Percentiles rank a stretch among this genome's conserved stretches.
phyloP scores from a whole-genome alignment of 345 rosid genomes.

The Rubroshorea leprosula region DNA sequence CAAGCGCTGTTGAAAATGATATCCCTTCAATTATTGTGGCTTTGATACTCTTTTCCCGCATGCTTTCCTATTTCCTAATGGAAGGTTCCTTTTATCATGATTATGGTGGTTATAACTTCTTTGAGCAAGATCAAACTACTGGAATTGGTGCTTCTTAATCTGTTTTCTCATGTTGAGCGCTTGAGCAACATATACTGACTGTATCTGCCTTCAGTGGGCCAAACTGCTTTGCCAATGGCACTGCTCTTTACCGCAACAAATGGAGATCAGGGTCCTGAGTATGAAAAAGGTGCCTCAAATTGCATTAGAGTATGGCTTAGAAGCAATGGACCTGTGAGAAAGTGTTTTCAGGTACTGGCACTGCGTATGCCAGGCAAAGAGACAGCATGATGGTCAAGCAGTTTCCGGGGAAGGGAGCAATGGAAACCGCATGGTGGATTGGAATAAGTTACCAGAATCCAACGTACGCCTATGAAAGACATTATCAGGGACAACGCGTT shows the following conservation, averaged over 20 bases:
- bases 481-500: conserved; percentile 11
- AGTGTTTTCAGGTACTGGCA: conserved; percentile 73
- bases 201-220: conserved; percentile 37
- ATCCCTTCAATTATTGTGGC: neutral
- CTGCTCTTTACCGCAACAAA: conserved; percentile 24
- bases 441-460: conserved; percentile 11
- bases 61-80: no score
- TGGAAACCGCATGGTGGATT: conserved; percentile 38
- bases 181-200: conserved; percentile 37
- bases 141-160: conserved; percentile 4
- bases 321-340: conserved; percentile 75
- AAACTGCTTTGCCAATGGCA: neutral
- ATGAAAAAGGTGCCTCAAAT: conserved; percentile 32
- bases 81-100: no score
- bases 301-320: conserved; percentile 75
- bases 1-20: neutral
- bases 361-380: conserved; percentile 38
- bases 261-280: conserved; percentile 14
- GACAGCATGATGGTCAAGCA: conserved; percentile 15
- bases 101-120: neutral
- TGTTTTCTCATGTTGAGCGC: conserved; percentile 12
- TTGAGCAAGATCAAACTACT: conserved; percentile 8
- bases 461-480: conserved; percentile 16
- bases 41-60: neutral
- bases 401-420: conserved; percentile 21